Percentiles rank a stretch among this genome's conserved stretches.
Conservation (phyloP, 1,284 basidiomycete species). For the Amylostereum areolatum region DNA sequence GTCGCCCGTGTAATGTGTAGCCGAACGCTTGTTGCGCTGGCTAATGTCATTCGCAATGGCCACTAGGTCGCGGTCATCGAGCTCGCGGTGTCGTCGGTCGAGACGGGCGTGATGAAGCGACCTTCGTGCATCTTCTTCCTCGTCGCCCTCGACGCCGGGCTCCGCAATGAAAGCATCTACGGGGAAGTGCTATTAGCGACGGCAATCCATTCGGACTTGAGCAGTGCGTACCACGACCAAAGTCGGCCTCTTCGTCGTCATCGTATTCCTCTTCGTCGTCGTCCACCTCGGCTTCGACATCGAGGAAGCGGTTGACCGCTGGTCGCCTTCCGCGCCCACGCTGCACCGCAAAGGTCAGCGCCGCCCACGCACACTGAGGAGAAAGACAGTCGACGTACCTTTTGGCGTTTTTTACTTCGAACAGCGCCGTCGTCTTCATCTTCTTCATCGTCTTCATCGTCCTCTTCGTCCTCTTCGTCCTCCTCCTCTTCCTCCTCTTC, state of each 20-base stretch:
- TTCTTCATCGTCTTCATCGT: slow-evolving; percentile 34
- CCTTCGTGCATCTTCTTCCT: slow-evolving; percentile 58
- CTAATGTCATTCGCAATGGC: slow-evolving; percentile 83
- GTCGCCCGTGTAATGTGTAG: slow-evolving; percentile 70
- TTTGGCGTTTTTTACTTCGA: slow-evolving; percentile 47
- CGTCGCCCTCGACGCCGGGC: slow-evolving; percentile 62
- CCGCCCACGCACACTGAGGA: slow-evolving; percentile 5
- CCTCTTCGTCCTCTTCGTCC: slow-evolving; percentile 32
- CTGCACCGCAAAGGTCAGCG: slow-evolving; percentile 17
- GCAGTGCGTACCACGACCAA: slow-evolving; percentile 54
- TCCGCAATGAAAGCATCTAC: slow-evolving; percentile 82
- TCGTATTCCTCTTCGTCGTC: slow-evolving; percentile 95
- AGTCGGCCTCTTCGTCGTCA: slow-evolving; percentile 71
- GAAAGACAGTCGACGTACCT: slow-evolving; percentile 31
- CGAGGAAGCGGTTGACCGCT: slow-evolving; percentile 79
- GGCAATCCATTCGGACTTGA: too few species aligned
- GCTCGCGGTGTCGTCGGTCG: slow-evolving; percentile 69
- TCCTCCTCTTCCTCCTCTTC: slow-evolving; percentile 23
- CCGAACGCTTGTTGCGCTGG: slow-evolving; percentile 71
- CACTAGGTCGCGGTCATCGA: slow-evolving; percentile 81
- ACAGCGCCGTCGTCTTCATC: slow-evolving; percentile 31
- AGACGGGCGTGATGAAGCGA: slow-evolving; percentile 73
- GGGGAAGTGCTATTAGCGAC: slow-evolving; percentile 11
- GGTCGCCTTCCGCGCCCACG: slow-evolving; percentile 58
- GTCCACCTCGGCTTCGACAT: slow-evolving; percentile 92